Conservation (phyloP, 805 yeast species). For the Millerozyma acaciae region DNA sequence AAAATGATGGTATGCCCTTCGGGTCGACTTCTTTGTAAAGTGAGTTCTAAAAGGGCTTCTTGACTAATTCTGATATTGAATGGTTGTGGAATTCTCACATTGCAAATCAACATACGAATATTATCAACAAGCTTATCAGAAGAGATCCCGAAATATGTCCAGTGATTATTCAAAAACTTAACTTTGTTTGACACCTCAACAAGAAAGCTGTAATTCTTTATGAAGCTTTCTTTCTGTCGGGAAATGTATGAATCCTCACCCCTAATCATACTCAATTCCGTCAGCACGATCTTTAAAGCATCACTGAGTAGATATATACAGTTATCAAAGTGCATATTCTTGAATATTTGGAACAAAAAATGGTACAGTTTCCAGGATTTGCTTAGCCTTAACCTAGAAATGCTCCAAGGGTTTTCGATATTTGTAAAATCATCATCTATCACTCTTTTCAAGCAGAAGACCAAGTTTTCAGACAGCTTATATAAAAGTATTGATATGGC, state of each 20-base stretch:
- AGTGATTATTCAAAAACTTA: background rate
- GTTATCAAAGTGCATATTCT: constrained; percentile 15
- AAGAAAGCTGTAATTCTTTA: background rate
- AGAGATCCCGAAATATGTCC: constrained; percentile 4
- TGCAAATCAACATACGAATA: background rate
- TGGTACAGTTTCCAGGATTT: constrained; percentile 13
- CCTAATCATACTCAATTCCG: constrained; percentile 10
- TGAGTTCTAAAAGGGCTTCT: constrained; percentile 1
- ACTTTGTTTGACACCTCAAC: background rate
- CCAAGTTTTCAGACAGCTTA: constrained; percentile 12
- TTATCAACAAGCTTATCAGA: background rate
- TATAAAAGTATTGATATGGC: constrained; percentile 18
- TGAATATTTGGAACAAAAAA: constrained; percentile 17
- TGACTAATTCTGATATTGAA: background rate
- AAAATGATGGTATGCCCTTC: constrained; percentile 9
- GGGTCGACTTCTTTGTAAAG: background rate
- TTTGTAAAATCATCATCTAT: constrained; percentile 3
- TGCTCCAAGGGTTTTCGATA: constrained; percentile 1
- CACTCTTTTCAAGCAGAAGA: constrained; percentile 10
- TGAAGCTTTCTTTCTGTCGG: constrained; percentile 3
- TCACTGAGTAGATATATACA: constrained; percentile 11
- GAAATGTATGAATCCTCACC: constrained; percentile 1
- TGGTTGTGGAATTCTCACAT: background rate
- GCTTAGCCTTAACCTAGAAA: background rate
- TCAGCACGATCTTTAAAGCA: constrained; percentile 12